A percentile compares a stretch with the other conserved stretches of the same genome.
Conservation (phyloP, 768 basidiomycete species). For the Russula griseocarnosa region DNA sequence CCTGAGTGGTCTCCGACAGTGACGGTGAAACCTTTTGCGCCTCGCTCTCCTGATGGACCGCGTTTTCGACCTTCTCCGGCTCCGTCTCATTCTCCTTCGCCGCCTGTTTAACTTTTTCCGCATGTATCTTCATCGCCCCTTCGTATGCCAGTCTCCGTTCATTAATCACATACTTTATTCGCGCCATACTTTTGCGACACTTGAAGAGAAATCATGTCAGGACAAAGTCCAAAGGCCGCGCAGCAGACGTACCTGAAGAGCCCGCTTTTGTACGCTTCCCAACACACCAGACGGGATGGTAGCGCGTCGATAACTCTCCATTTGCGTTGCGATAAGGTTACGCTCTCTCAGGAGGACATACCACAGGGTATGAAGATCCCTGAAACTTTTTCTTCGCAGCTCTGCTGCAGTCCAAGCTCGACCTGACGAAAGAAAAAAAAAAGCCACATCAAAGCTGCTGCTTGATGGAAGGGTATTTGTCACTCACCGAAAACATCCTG, state of each 20-base stretch:
- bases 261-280: constrained; percentile 1
- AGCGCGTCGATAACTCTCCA: constrained; percentile 63
- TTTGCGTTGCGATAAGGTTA: constrained; percentile 86
- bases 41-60: constrained; percentile 13
- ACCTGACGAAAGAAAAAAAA: constrained; percentile 44
- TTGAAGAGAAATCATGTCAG: constrained; percentile 34
- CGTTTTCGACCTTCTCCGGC: neutral
- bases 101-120: constrained; percentile 23
- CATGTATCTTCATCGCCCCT: constrained; percentile 45
- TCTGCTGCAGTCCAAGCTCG: constrained; percentile 85
- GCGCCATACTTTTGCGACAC: constrained; percentile 95
- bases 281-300: constrained; percentile 38
- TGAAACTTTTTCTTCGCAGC: constrained; percentile 85
- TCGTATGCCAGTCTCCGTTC: constrained; percentile 85
- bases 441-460: constrained; percentile 12
- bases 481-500: constrained; percentile 38
- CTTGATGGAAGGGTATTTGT: constrained; percentile 16
- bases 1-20: constrained; percentile 8
- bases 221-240: neutral
- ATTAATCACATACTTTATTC: constrained; percentile 88
- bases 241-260: constrained; percentile 22
- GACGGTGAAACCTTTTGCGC: constrained; percentile 13
- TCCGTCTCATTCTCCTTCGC: constrained; percentile 9
- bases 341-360: constrained; percentile 85
- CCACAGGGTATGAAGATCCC: constrained; percentile 93